Percentiles rank a stretch among this genome's conserved stretches.
These are phyloP conservation scores for Diaporthe vexans DNA, from an alignment of 2,329 filamentous ascomycete genomes.

Conservation along the genomic window DNA sequence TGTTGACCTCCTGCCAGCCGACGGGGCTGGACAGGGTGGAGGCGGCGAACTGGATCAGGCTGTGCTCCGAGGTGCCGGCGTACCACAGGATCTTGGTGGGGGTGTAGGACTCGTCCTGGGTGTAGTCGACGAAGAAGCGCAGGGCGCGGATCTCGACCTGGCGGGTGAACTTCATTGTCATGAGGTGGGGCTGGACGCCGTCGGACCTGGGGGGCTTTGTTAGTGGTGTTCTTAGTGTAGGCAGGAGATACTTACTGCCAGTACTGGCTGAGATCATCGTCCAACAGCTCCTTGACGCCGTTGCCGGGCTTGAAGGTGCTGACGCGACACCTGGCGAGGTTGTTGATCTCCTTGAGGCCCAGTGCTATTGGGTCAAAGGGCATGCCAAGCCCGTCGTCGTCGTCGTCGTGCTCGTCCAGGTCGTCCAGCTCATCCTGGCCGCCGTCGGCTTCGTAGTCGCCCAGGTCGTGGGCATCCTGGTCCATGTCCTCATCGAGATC, in stretches of 20 bases:
- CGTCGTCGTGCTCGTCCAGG: slow-evolving; percentile 23
- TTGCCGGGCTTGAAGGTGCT: slow-evolving; percentile 86
- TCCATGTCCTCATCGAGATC: slow-evolving; percentile 35
- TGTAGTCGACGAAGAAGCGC: slow-evolving; percentile 90
- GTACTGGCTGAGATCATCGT: slow-evolving; percentile 79
- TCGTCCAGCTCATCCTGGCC: slow-evolving; percentile 22
- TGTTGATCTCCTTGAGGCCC: slow-evolving; percentile 85
- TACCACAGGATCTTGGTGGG: slow-evolving; percentile 92
- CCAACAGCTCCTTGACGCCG: slow-evolving; percentile 81
- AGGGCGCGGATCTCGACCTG: slow-evolving; percentile 83
- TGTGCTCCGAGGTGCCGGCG: slow-evolving; percentile 91
- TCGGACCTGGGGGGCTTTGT: slow-evolving; percentile 70
- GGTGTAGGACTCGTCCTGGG: slow-evolving; percentile 95
- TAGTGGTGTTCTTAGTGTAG: slow-evolving; percentile 47
- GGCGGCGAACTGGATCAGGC: slow-evolving; percentile 87
- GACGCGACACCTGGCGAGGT: slow-evolving; percentile 86
- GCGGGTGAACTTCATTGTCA: slow-evolving; percentile 87
- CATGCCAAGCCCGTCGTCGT: slow-evolving; percentile 34
- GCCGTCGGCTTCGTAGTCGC: slow-evolving; percentile 34
- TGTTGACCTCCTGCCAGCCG: slow-evolving; percentile 91
- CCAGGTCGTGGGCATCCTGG: slow-evolving; percentile 24
- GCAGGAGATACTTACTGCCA: slow-evolving; percentile 77
- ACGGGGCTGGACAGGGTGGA: slow-evolving; percentile 84
- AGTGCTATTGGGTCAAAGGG: slow-evolving; percentile 66
- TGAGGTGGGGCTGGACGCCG: slow-evolving; percentile 84